These are phyloP conservation scores for Penstemon barbatus DNA, from an alignment of 257 asterid species.

Conservation along the genomic window DNA sequence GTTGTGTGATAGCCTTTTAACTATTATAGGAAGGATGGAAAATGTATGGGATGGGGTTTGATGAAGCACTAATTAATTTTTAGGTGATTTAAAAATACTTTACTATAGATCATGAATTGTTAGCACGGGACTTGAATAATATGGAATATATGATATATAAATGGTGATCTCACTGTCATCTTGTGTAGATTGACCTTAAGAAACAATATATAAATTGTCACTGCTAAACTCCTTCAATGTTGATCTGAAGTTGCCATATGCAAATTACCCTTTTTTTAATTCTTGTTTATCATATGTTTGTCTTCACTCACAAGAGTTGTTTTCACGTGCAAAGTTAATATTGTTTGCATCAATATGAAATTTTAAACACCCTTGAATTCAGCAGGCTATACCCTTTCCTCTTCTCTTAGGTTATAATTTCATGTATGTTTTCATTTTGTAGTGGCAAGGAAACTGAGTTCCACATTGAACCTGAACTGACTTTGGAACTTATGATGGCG, in stretches of 20 bases:
- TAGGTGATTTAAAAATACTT: too few relatives aligned
- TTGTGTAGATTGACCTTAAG: too few relatives aligned
- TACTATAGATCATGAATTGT: too few relatives aligned
- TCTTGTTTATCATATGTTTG: neutral
- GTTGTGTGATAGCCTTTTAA: neutral
- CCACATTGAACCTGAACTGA: constrained; percentile 33
- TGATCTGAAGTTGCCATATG: neutral
- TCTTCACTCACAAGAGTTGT: neutral
- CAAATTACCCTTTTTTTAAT: too few relatives aligned
- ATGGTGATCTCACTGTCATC: too few relatives aligned
- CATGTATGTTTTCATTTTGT: constrained; percentile 24
- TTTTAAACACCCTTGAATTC: neutral
- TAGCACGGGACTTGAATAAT: too few relatives aligned
- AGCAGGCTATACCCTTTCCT: neutral
- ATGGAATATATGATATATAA: too few relatives aligned
- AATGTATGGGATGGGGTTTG: too few relatives aligned
- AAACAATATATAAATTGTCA: too few relatives aligned
- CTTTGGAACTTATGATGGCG: constrained; percentile 35
- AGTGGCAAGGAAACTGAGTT: constrained; percentile 59
- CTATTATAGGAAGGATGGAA: too few relatives aligned
- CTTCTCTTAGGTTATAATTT: constrained; percentile 20
- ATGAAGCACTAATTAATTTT: too few relatives aligned
- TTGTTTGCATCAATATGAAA: neutral
- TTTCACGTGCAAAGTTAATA: neutral
- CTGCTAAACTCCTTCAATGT: too few relatives aligned